Evolutionary conservation across 2,329 filamentous ascomycete genomes (phyloP).

Genomic region (Cryphonectria naterciae): DNA sequence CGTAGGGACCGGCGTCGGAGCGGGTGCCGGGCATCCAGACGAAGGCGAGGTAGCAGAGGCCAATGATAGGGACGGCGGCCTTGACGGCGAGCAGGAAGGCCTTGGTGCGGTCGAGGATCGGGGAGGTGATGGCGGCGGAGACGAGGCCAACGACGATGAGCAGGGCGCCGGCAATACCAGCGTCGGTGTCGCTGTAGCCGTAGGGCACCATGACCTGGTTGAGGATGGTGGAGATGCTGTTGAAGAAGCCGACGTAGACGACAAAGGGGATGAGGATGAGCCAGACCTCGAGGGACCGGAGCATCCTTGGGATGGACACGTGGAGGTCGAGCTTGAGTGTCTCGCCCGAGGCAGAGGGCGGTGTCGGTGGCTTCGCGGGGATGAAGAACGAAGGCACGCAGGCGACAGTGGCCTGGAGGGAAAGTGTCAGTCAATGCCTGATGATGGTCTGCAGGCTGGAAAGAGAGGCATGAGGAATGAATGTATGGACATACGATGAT

Average conservation of each 20-base stretch:
- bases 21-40: slow-evolving; percentile 76
- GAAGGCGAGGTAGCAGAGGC: slow-evolving; percentile 73
- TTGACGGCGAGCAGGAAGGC: slow-evolving; percentile 75
- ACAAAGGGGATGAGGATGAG: slow-evolving; percentile 80
- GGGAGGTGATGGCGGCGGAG: slow-evolving; percentile 73
- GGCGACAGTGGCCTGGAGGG: slow-evolving; percentile 60
- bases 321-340: slow-evolving; percentile 58
- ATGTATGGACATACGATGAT: slow-evolving; percentile 67
- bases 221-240: slow-evolving; percentile 82
- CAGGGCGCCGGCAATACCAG: slow-evolving; percentile 86
- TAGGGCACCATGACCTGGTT: slow-evolving; percentile 91
- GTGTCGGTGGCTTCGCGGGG: slow-evolving; percentile 75
- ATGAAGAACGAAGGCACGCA: slow-evolving; percentile 81
- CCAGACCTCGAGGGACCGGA: slow-evolving; percentile 72
- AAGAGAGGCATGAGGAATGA: not conserved
- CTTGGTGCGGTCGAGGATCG: slow-evolving; percentile 85
- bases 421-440: not conserved
- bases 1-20: slow-evolving; percentile 69
- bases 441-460: not conserved
- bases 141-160: slow-evolving; percentile 89
- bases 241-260: slow-evolving; percentile 91
- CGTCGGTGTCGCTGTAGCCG: slow-evolving; percentile 79
- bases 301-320: slow-evolving; percentile 58
- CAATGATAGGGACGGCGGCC: slow-evolving; percentile 74
- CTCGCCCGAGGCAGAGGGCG: slow-evolving; percentile 69